Percentiles rank a stretch among this genome's conserved stretches.
phyloP scores from a whole-genome alignment of 2,329 filamentous ascomycete species.

The Aspergillus pseudotamarii region DNA sequence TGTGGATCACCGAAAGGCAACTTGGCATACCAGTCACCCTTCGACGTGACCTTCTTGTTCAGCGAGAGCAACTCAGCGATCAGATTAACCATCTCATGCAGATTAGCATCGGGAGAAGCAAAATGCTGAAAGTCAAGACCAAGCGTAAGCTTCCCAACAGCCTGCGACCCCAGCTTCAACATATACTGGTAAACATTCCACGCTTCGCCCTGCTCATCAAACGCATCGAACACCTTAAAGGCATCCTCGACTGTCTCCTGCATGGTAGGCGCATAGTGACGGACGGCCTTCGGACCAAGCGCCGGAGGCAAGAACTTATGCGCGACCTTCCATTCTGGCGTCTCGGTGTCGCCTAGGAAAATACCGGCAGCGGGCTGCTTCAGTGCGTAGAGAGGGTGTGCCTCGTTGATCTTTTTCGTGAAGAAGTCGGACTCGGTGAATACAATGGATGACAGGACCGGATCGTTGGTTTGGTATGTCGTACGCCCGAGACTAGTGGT shows the following conservation, averaged over 20 bases:
- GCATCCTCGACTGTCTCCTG: conserved; percentile 57
- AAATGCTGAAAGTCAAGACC: conserved; percentile 52
- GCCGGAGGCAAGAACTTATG: conserved; percentile 67
- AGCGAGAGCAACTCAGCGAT: conserved; percentile 57
- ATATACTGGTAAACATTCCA: conserved; percentile 56
- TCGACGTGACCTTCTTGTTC: conserved; percentile 61
- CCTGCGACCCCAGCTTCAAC: conserved; percentile 51
- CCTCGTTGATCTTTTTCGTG: conserved; percentile 52
- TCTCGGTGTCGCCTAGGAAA: conserved; percentile 38
- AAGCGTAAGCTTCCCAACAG: conserved; percentile 49
- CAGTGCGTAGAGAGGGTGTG: conserved; percentile 33
- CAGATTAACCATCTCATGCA: conserved; percentile 54
- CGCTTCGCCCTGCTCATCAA: conserved; percentile 51
- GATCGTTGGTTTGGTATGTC: conserved; percentile 56
- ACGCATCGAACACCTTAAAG: conserved; percentile 51
- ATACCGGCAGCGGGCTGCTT: conserved; percentile 32
- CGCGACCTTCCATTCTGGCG: conserved; percentile 41
- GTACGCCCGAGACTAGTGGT: conserved; percentile 56
- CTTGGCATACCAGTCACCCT: conserved; percentile 58
- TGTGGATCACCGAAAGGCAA: conserved; percentile 62
- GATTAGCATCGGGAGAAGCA: conserved; percentile 44
- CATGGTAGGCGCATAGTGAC: conserved; percentile 64
- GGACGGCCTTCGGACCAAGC: conserved; percentile 61
- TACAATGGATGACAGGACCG: conserved; percentile 49
- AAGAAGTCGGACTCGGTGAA: conserved; percentile 57